These are phyloP conservation scores for Tuber microsphaerosporum DNA, from an alignment of 495 filamentous ascomycete species.

Conservation along the genomic window DNA sequence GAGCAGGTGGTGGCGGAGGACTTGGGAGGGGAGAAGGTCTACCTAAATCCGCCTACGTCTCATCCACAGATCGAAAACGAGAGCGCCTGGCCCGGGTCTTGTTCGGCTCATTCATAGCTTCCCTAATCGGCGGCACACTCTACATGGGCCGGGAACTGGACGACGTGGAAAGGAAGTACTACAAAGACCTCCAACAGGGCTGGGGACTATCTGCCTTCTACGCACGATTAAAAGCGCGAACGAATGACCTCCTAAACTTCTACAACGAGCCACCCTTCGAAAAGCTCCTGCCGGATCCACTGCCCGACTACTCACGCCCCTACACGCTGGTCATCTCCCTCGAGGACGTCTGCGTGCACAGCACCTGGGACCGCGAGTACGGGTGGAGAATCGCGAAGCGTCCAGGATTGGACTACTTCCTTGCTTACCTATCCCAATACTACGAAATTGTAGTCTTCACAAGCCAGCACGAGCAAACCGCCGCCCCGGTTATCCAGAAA, in stretches of 20 bases:
- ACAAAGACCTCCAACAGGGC: constrained; percentile 53
- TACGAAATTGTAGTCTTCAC: constrained; percentile 97
- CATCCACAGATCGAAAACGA: constrained; percentile 75
- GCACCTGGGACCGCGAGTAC: constrained; percentile 85
- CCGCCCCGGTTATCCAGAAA: constrained; percentile 81
- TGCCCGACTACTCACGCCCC: constrained; percentile 72
- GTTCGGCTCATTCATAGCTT: constrained; percentile 51
- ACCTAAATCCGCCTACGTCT: constrained; percentile 72
- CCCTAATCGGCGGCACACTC: constrained; percentile 49
- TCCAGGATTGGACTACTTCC: constrained; percentile 92
- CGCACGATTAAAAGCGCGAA: constrained; percentile 69
- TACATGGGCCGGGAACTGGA: constrained; percentile 79
- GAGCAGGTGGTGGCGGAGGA: constrained; percentile 3
- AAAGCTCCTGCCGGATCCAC: constrained; percentile 83
- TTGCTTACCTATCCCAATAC: constrained; percentile 92
- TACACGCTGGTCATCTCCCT: constrained; percentile 87
- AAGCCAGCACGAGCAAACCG: constrained; percentile 68
- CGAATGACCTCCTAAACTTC: constrained; percentile 68
- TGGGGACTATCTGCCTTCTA: constrained; percentile 63
- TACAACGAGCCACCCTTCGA: constrained; percentile 95
- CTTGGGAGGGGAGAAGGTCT: constrained; percentile 19
- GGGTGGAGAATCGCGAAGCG: constrained; percentile 95
- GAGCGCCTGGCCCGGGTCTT: constrained; percentile 61
- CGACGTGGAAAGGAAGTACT: constrained; percentile 63
- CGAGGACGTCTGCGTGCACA: constrained; percentile 89